These are phyloP conservation scores for Leucoagaricus sp. DNA, from an alignment of 1,284 basidiomycete genomes.

Conservation along the genomic window DNA sequence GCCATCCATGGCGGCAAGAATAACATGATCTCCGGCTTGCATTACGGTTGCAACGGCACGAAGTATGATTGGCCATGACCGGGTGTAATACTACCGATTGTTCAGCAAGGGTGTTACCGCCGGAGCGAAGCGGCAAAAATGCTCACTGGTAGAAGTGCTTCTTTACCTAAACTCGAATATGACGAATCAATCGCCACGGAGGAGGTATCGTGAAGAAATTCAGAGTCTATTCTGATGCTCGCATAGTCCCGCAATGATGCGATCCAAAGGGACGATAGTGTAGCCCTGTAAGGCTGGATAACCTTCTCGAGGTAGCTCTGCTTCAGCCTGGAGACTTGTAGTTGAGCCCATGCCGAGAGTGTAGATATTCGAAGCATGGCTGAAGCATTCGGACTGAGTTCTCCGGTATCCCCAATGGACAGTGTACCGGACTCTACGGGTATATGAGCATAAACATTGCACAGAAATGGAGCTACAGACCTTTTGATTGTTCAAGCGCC, in stretches of 20 bases:
- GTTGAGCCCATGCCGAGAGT: conserved; percentile 93
- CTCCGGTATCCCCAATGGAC: conserved; percentile 84
- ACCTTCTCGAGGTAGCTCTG: conserved; percentile 84
- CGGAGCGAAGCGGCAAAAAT: background rate
- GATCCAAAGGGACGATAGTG: conserved; percentile 87
- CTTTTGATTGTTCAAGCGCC: conserved; percentile 89
- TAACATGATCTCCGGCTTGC: conserved; percentile 66
- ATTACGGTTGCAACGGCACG: conserved; percentile 87
- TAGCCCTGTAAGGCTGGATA: conserved; percentile 77
- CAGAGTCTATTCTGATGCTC: conserved; percentile 86
- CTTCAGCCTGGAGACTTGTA: conserved; percentile 78
- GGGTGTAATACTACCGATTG: conserved; percentile 76
- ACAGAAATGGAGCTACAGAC: conserved; percentile 32
- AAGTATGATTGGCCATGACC: conserved; percentile 83
- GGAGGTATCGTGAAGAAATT: conserved; percentile 72
- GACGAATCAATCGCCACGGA: conserved; percentile 78
- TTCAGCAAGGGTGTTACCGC: conserved; percentile 4
- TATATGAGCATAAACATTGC: conserved; percentile 10
- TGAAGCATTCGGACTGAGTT: conserved; percentile 91
- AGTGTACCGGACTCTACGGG: conserved; percentile 79
- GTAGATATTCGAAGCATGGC: conserved; percentile 95
- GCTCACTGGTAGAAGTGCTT: conserved; percentile 85
- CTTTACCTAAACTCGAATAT: conserved; percentile 86
- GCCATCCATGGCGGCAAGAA: conserved; percentile 84
- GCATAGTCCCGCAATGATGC: conserved; percentile 91